Conservation (phyloP, 2,329 filamentous ascomycete genomes). For the Phialophora tarda region DNA sequence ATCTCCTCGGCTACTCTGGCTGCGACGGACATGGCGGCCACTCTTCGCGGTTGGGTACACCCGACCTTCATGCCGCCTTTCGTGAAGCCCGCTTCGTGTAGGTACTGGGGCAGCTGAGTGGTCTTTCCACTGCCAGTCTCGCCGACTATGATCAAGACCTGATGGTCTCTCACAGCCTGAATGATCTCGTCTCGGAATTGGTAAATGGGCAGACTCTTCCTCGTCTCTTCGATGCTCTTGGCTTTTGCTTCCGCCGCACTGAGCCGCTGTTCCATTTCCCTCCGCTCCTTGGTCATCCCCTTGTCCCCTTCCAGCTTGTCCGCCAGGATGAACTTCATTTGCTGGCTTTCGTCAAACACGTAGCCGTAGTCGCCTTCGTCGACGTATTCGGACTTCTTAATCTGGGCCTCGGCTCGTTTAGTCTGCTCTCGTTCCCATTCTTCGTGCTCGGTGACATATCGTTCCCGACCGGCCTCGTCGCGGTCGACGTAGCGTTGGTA, state of each 20-base stretch:
- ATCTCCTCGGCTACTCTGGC: conserved; percentile 94
- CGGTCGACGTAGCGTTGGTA: conserved; percentile 89
- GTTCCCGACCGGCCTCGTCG: conserved; percentile 85
- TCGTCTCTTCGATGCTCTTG: conserved; percentile 84
- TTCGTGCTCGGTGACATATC: conserved; percentile 90
- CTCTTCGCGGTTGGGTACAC: conserved; percentile 91
- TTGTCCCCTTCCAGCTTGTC: conserved; percentile 74
- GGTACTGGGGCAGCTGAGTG: conserved; percentile 91
- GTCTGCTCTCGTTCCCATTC: conserved; percentile 94
- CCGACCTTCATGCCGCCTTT: conserved; percentile 83
- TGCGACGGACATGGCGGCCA: conserved; percentile 97
- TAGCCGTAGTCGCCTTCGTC: conserved; percentile 88
- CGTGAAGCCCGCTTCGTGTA: conserved; percentile 89
- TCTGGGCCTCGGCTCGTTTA: conserved; percentile 84
- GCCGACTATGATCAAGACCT: conserved; percentile 88
- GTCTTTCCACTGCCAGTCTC: conserved; percentile 97
- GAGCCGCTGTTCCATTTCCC: conserved; percentile 77
- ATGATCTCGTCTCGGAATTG: conserved; percentile 84
- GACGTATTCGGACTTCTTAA: conserved; percentile 73
- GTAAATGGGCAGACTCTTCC: conserved; percentile 89
- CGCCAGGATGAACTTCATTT: conserved; percentile 83
- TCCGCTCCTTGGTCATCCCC: conserved; percentile 76
- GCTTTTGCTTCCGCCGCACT: conserved; percentile 88
- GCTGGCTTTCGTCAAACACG: conserved; percentile 87
- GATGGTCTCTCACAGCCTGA: conserved; percentile 81